Conservation (phyloP, 805 yeast species). For the Yarrowia phangngaensis region DNA sequence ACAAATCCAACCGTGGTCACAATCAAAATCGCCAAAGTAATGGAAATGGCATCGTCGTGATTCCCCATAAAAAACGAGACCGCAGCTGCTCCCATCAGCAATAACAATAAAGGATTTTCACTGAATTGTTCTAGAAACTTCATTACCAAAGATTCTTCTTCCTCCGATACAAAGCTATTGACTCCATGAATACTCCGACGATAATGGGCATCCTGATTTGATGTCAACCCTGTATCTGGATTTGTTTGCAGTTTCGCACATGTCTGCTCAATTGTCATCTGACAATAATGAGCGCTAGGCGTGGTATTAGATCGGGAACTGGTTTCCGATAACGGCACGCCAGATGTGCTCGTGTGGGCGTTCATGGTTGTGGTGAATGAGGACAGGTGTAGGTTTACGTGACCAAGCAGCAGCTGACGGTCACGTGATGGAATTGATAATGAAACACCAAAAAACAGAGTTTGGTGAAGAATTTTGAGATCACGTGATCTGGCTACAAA, state of each 20-base stretch:
- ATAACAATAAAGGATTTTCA: conserved; percentile 84
- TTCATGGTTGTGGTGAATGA: conserved; percentile 10
- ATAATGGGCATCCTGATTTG: conserved; percentile 64
- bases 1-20: conserved; percentile 97
- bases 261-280: conserved; percentile 62
- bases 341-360: conserved; percentile 23
- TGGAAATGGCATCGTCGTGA: conserved; percentile 90
- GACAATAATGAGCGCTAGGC: conserved; percentile 64
- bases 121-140: conserved; percentile 78
- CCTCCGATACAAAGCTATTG: conserved; percentile 74
- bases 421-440: too few species aligned
- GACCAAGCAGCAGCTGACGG: too few species aligned
- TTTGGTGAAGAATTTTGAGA: too few species aligned
- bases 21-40: conserved; percentile 83
- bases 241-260: conserved; percentile 61
- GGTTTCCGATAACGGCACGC: conserved; percentile 26
- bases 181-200: conserved; percentile 74
- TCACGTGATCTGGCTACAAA: too few species aligned
- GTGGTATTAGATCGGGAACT: conserved; percentile 34
- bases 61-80: conserved; percentile 92
- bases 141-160: conserved; percentile 64
- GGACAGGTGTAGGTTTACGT: not conserved
- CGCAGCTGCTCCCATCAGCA: conserved; percentile 84
- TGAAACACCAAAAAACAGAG: too few species aligned
- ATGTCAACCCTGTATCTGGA: conserved; percentile 54